phyloP scores from a whole-genome alignment of 495 filamentous ascomycete species.

The Trichoderma gamsii region DNA sequence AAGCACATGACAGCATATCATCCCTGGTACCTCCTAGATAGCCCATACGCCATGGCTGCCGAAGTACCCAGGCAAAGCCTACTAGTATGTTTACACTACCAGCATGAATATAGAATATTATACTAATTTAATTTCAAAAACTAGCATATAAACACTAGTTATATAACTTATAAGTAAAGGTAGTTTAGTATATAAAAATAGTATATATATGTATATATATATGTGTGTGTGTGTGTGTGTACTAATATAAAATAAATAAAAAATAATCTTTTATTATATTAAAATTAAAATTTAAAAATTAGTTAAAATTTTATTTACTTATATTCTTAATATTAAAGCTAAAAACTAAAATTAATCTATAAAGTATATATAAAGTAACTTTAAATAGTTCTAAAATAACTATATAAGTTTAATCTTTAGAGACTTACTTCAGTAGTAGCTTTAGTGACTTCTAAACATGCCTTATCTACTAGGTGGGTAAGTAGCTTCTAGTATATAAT shows the following conservation, averaged over 20 bases:
- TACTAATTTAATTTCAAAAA: not conserved
- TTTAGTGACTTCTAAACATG: not conserved
- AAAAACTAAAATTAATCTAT: not conserved
- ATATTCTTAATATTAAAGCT: not conserved
- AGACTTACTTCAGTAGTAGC: not conserved
- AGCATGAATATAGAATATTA: not conserved
- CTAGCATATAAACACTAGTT: not conserved
- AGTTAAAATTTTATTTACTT: not conserved
- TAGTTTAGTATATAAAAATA: not conserved
- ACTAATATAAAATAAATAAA: too few species aligned
- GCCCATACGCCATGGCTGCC: not conserved
- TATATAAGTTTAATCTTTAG: conserved; percentile 6
- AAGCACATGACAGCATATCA: not conserved
- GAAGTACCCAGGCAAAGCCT: not conserved
- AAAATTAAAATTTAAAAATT: not conserved
- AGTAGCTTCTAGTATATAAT: not conserved
- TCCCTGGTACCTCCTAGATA: not conserved
- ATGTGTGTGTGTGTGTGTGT: too few species aligned
- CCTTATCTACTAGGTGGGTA: not conserved
- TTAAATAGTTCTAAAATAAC: too few species aligned
- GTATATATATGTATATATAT: too few species aligned
- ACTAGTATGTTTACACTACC: not conserved
- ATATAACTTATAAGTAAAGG: not conserved
- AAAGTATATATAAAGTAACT: too few species aligned
- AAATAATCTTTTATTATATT: not conserved